Evolutionary conservation across 305 asterid genomes (phyloP).

Genomic region (Solanum hybrid): DNA sequence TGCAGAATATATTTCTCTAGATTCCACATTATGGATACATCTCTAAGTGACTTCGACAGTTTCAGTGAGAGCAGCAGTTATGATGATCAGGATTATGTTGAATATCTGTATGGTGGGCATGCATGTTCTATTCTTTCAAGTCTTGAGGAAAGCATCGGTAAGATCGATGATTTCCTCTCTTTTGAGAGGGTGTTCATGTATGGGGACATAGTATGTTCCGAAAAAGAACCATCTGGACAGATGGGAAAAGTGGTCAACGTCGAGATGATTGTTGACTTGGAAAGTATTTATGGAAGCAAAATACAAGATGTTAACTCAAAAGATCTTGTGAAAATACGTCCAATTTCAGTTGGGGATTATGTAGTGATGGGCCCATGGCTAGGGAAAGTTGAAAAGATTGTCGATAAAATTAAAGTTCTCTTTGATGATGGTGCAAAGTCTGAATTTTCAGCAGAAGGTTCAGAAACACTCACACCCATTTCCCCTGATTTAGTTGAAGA

Average conservation of each 20-base stretch:
- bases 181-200: conserved; percentile 62
- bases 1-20: conserved; percentile 12
- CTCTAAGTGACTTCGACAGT: conserved; percentile 61
- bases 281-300: conserved; percentile 52
- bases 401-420: conserved; percentile 45
- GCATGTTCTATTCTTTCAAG: conserved; percentile 73
- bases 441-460: conserved; percentile 35
- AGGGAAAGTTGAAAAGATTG: conserved; percentile 66
- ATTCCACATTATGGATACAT: conserved; percentile 45
- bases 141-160: conserved; percentile 72
- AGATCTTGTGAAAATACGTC: conserved; percentile 47
- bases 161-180: conserved; percentile 78
- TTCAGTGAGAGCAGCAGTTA: conserved; percentile 70
- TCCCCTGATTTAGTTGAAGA: conserved; percentile 68
- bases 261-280: conserved; percentile 59
- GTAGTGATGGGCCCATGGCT: conserved; percentile 71
- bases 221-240: conserved; percentile 58
- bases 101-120: conserved; percentile 57
- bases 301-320: conserved; percentile 31
- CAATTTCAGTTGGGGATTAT: conserved; percentile 51
- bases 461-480: conserved; percentile 45
- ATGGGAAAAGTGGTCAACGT: conserved; percentile 68
- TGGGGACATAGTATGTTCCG: conserved; percentile 65
- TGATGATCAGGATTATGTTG: conserved; percentile 76
- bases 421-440: conserved; percentile 65